Evolutionary conservation across 306 rosid genomes (phyloP).

Genomic region (Styphnolobium japonicum): DNA sequence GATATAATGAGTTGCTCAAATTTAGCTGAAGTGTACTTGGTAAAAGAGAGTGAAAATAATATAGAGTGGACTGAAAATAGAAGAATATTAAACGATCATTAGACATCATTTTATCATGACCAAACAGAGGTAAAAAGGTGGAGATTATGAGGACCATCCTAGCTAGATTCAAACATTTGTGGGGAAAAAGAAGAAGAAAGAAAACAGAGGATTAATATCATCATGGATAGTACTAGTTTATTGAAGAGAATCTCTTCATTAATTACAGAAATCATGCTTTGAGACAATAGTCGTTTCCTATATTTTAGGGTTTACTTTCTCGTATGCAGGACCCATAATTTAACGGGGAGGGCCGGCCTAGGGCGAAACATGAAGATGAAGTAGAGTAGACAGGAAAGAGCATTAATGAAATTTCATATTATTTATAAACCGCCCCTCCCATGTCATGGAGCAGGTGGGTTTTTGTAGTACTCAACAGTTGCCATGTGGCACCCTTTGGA

Average conservation of each 20-base stretch:
- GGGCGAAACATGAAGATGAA: background rate
- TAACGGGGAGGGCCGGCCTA: background rate
- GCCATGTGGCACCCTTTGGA: background rate
- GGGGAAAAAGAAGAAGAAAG: background rate
- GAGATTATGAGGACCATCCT: slow-evolving; percentile 13
- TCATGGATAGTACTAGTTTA: background rate
- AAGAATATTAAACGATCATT: background rate
- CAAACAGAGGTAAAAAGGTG: background rate
- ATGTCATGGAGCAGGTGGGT: background rate
- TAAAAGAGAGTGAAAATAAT: background rate
- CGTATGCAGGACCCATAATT: slow-evolving; percentile 9
- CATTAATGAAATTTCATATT: background rate
- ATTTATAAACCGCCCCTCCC: background rate
- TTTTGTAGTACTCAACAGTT: background rate
- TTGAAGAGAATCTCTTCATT: background rate
- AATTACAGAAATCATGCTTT: background rate
- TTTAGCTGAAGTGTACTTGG: background rate
- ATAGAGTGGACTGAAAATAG: background rate
- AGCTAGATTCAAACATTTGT: background rate
- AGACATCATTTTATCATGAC: background rate
- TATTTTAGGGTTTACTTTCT: slow-evolving; percentile 3
- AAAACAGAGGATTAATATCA: background rate
- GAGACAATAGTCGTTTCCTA: background rate
- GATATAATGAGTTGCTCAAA: background rate
- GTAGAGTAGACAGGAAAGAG: background rate